Base-by-base conservation (phyloP, 352 stramenopile species). In the Thalassiosira exigua region DNA sequence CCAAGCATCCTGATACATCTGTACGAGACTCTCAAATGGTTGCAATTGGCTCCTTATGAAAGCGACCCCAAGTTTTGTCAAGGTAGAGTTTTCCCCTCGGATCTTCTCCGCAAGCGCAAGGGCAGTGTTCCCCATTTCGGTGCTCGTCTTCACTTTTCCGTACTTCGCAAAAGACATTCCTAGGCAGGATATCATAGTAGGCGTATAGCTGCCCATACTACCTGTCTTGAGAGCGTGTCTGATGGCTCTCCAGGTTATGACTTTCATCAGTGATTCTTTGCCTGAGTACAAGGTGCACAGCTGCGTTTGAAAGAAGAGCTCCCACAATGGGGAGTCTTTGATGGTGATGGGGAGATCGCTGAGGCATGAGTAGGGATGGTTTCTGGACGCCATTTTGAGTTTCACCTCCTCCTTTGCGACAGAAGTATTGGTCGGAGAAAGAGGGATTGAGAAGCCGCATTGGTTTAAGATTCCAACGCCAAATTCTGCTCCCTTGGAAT, bases 391-490 rank as follows among this genome's bases (percentile, higher is more conserved):
- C 4, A 70, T 4, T 57, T 80, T 75, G 17, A 76, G 27, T 46
- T 76, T 75, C 29, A 64, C 60, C 17, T 76, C 62, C 52, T 75
- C 52, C 50, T 76, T 75, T 14, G 54, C 17, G 17, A 74, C 50
- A 22, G 48, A 46, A 32, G 52, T 4, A 56, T 69, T 75, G 17
- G 62, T 61, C 24, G 56, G 48, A 21, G 7, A 26, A 0, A 36
- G 11, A 26, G 62, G 64, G 17, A 80, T 70, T 11, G 69, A 41
- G 9, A 52, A 64, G 17, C 66, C 71, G 53, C 75, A 80, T 3
- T 57, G 51, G 22, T 51, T 70, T 2, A 80, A 27, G 26, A 76
- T 53, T 54, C 27, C 36, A 9, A 80, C 33, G 7, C 62, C 71
- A 11, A 32, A 50, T 33, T 80, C 64, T 17, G 27, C 44, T 14